A percentile compares a stretch with the other conserved stretches of the same genome.
phyloP scores from a whole-genome alignment of 768 basidiomycete species.

The Mycena galopus region DNA sequence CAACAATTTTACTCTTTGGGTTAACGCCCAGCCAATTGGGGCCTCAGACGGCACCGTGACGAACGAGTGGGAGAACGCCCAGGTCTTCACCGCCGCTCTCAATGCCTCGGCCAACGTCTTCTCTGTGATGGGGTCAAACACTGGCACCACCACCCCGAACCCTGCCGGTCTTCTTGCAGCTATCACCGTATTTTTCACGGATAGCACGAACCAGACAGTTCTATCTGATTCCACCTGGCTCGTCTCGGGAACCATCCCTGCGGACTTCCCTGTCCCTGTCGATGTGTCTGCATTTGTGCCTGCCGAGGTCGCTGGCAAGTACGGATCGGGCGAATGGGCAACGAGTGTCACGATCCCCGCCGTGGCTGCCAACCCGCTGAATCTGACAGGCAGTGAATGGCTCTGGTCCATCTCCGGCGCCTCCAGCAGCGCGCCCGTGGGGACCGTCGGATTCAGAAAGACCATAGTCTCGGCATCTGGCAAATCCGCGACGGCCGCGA shows the following conservation, averaged over 20 bases:
- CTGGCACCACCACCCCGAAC: neutral
- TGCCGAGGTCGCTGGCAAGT: conserved; percentile 16
- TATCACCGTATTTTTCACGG: conserved; percentile 16
- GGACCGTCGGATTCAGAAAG: conserved; percentile 30
- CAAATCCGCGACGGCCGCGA: conserved; percentile 16
- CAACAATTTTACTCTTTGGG: conserved; percentile 33
- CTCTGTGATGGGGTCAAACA: conserved; percentile 20
- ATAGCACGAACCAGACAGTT: conserved; percentile 20
- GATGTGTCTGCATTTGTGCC: conserved; percentile 23
- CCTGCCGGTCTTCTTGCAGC: conserved; percentile 4
- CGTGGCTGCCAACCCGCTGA: neutral
- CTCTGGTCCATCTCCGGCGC: conserved; percentile 26
- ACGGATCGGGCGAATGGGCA: conserved; percentile 27
- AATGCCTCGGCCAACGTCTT: conserved; percentile 28
- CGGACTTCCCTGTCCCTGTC: conserved; percentile 19
- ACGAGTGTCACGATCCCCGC: neutral
- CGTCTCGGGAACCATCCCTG: conserved; percentile 17
- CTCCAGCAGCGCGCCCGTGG: conserved; percentile 6
- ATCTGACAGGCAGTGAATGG: conserved; percentile 26
- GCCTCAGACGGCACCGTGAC: neutral
- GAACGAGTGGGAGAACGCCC: conserved; percentile 1
- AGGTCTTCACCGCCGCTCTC: conserved; percentile 12
- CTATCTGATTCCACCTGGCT: conserved; percentile 27
- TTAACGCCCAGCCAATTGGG: conserved; percentile 31
- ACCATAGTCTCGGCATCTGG: neutral